Evolutionary conservation across 495 filamentous ascomycete genomes (phyloP).

Genomic region (Penicillium tannophilum): DNA sequence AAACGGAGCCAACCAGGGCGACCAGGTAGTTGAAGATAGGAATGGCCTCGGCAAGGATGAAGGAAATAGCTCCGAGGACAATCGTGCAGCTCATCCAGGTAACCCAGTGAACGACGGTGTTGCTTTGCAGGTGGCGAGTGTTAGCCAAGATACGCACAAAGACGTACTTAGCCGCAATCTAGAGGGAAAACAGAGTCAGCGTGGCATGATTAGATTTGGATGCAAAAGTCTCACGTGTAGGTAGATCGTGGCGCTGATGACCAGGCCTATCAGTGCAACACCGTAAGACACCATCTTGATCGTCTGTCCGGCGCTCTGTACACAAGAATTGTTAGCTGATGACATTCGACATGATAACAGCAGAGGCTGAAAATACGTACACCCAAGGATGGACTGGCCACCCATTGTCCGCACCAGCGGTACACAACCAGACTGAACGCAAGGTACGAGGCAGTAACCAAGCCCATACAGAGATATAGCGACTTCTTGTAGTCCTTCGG

Average conservation of each 20-base stretch:
- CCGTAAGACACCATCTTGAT: constrained; percentile 72
- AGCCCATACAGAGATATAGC: constrained; percentile 57
- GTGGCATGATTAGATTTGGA: not conserved
- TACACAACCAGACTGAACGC: constrained; percentile 57
- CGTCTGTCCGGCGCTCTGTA: constrained; percentile 53
- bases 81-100: constrained; percentile 58
- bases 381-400: constrained; percentile 69
- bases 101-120: constrained; percentile 41
- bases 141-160: constrained; percentile 57
- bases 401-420: constrained; percentile 65
- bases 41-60: constrained; percentile 65
- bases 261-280: constrained; percentile 64
- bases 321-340: not conserved
- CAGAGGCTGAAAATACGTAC: constrained; percentile 6
- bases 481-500: constrained; percentile 66
- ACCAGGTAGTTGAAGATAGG: constrained; percentile 68
- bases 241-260: constrained; percentile 59
- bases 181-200: not conserved
- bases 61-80: constrained; percentile 57
- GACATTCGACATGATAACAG: not conserved
- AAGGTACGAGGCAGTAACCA: constrained; percentile 64
- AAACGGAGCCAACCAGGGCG: constrained; percentile 36
- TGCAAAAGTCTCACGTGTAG: constrained; percentile 41
- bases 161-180: constrained; percentile 57
- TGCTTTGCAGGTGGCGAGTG: constrained; percentile 54